A percentile compares a stretch with the other conserved stretches of the same genome.
These are phyloP conservation scores for Acacia pycnantha DNA, from an alignment of 331 rosid genomes.

Conservation along the genomic window DNA sequence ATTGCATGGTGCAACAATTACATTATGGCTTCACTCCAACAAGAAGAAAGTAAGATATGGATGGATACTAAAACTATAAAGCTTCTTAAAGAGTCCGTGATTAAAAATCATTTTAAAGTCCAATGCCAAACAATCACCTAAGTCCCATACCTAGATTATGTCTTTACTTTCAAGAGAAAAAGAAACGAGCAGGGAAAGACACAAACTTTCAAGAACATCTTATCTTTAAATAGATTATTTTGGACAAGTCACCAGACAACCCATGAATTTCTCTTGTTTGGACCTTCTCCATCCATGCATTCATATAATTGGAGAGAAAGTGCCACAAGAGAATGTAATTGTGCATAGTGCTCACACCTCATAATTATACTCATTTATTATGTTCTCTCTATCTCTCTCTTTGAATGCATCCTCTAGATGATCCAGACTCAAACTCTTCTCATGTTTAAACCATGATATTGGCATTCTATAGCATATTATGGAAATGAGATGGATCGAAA, in stretches of 20 bases:
- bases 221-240: not conserved
- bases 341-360: not conserved
- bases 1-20: not conserved
- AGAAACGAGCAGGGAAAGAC: not conserved
- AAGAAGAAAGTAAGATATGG: not conserved
- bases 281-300: not conserved
- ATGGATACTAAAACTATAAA: not conserved
- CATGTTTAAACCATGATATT: not conserved
- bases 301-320: not conserved
- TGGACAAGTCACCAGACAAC: not conserved
- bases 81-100: not conserved
- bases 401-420: not conserved
- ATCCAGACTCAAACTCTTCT: not conserved
- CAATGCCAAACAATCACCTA: not conserved
- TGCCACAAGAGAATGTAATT: not conserved
- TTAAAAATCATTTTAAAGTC: not conserved
- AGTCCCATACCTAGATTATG: not conserved
- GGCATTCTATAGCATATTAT: not conserved
- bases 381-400: not conserved
- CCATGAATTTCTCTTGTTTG: not conserved
- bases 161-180: not conserved
- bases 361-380: not conserved
- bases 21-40: not conserved
- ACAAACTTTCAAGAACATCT: not conserved
- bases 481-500: not conserved